Base-by-base conservation (phyloP, 2,329 filamentous ascomycete species). In the Onygenales sp. region DNA sequence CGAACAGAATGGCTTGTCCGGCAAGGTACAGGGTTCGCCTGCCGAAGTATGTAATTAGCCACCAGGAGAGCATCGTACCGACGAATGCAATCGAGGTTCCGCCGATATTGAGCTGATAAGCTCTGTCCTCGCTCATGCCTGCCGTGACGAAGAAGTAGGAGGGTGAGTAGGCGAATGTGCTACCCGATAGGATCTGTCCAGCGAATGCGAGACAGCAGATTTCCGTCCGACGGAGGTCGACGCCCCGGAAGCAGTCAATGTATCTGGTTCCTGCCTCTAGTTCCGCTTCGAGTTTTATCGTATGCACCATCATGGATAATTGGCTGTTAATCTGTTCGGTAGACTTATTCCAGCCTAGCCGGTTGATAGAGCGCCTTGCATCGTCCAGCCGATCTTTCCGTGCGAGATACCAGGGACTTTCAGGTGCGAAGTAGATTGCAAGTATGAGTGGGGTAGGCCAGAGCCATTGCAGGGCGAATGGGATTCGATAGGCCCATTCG, bases 41-140 rank as follows among this genome's bases (percentile, higher is more conserved):
- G 8, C 72, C 71, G 31, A 71, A 59, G 3, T 54, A 53, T 10
- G 56, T 58, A 64, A 74, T 70, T 8, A 73, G 56, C 43, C 69
- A 68, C 77, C 78, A 81, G 2, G 77, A 79, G 0, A 70, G 66
- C 1, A 74, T 67, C 0, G 77, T 80, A 3, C 77, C 78, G 4
- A 78, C 63, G 54, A 78, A 74, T 9, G 75, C 77, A 63, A 87
- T 83, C 47, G 75, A 80, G 56, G 84, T 84, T 64, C 84, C 78
- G 42, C 82, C 83, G 51, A 86, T 72, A 4, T 63, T 62, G 17
- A 75, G 57, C 11, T 64, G 64, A 60, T 70, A 74, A 0, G 70
- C 60, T 27, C 67, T 57, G n/a, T 80, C 76, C 57, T 52, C 75
- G 54, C 27, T 34, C 13, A 74, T 61, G 4, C 73, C 72, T 14